phyloP scores from a whole-genome alignment of 768 basidiomycete genomes.

The Russula abietina region DNA sequence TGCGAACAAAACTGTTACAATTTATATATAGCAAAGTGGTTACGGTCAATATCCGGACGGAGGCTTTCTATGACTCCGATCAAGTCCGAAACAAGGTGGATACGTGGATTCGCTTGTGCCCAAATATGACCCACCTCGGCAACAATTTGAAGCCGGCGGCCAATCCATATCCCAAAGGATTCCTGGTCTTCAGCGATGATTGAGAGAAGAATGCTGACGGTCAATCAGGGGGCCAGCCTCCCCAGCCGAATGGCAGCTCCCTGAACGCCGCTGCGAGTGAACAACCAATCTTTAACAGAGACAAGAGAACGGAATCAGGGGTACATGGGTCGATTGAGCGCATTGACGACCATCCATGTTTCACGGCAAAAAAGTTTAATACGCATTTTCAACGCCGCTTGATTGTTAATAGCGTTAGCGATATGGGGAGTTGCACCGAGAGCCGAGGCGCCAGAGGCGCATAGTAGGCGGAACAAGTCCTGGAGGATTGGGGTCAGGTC shows the following conservation, averaged over 20 bases:
- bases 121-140: background rate
- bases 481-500: no score
- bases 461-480: no score
- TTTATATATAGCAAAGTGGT: background rate
- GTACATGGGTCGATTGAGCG: background rate
- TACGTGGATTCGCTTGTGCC: background rate
- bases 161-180: background rate
- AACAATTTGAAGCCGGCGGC: background rate
- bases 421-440: background rate
- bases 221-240: background rate
- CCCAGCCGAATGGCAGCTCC: background rate
- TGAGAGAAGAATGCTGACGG: background rate
- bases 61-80: background rate
- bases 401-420: background rate
- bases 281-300: background rate
- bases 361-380: background rate
- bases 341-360: background rate
- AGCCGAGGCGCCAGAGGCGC: background rate
- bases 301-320: background rate
- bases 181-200: background rate
- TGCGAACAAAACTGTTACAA: background rate
- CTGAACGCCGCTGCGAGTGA: background rate
- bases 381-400: slow-evolving; percentile 1
- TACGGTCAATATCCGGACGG: background rate
- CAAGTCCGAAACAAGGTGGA: background rate